Conservation (phyloP, 768 basidiomycete species). For the Pulveroboletus sp. region DNA sequence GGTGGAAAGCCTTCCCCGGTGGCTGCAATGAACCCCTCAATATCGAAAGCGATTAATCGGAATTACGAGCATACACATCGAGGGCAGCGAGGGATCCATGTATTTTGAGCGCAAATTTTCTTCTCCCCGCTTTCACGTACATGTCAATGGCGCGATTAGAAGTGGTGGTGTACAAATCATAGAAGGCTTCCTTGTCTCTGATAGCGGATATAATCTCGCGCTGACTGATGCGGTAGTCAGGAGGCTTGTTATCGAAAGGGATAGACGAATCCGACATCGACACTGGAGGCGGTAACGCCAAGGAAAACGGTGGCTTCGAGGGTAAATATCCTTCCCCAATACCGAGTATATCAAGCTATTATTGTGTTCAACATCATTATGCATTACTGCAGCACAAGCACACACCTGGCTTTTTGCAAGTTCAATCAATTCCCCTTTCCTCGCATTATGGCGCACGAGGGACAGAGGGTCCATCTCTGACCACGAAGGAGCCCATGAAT, state of each 20-base stretch:
- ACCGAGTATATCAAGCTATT: conserved; percentile 82
- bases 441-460: conserved; percentile 58
- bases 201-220: conserved; percentile 58
- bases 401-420: conserved; percentile 83
- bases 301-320: conserved; percentile 64
- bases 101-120: conserved; percentile 81
- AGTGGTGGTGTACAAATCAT: conserved; percentile 66
- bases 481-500: conserved; percentile 57
- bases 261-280: conserved; percentile 13
- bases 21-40: conserved; percentile 38
- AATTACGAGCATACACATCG: conserved; percentile 64
- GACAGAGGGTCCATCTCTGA: conserved; percentile 43
- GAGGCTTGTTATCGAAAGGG: conserved; percentile 20
- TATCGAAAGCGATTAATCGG: neutral
- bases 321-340: conserved; percentile 72
- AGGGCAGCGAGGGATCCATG: conserved; percentile 85
- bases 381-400: neutral
- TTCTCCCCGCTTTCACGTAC: conserved; percentile 77
- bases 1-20: conserved; percentile 56
- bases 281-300: conserved; percentile 31
- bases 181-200: conserved; percentile 57
- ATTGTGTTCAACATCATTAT: conserved; percentile 3
- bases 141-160: conserved; percentile 83
- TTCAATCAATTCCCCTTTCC: conserved; percentile 85
- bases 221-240: conserved; percentile 46